phyloP scores from a whole-genome alignment of 495 filamentous ascomycete genomes.

The Astrothelium subdiscretum region DNA sequence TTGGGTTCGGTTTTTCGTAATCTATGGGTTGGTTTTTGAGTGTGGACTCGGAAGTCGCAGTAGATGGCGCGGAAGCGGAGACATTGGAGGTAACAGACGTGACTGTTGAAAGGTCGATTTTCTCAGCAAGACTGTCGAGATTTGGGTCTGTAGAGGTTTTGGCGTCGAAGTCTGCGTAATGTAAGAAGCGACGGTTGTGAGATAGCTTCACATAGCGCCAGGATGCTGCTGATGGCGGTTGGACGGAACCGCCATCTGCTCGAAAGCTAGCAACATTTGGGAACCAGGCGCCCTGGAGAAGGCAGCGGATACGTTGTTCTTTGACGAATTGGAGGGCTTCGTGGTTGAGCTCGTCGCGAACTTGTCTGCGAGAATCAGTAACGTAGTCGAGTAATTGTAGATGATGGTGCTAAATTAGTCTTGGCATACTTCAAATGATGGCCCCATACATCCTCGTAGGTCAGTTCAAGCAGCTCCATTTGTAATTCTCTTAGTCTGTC shows the following conservation, averaged over 20 bases:
- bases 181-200: conserved; percentile 80
- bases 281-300: conserved; percentile 88
- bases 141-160: conserved; percentile 53
- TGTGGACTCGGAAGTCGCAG: conserved; percentile 32
- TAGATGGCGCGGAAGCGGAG: conserved; percentile 48
- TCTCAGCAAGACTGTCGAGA: conserved; percentile 64
- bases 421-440: conserved; percentile 50
- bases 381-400: neutral
- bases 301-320: conserved; percentile 88
- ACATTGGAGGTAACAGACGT: conserved; percentile 92
- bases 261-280: conserved; percentile 40
- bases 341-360: conserved; percentile 83
- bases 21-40: conserved; percentile 11
- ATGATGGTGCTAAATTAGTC: neutral
- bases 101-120: conserved; percentile 79
- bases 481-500: conserved; percentile 70
- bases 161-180: conserved; percentile 77
- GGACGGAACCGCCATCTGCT: conserved; percentile 19
- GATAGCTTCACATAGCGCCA: conserved; percentile 84
- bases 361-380: conserved; percentile 42
- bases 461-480: conserved; percentile 83
- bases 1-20: conserved; percentile 10
- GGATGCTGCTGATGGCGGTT: conserved; percentile 12
- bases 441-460: conserved; percentile 91
- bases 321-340: conserved; percentile 93